Evolutionary conservation across 805 yeast genomes (phyloP).

Genomic region (Candida broadrunensis): DNA sequence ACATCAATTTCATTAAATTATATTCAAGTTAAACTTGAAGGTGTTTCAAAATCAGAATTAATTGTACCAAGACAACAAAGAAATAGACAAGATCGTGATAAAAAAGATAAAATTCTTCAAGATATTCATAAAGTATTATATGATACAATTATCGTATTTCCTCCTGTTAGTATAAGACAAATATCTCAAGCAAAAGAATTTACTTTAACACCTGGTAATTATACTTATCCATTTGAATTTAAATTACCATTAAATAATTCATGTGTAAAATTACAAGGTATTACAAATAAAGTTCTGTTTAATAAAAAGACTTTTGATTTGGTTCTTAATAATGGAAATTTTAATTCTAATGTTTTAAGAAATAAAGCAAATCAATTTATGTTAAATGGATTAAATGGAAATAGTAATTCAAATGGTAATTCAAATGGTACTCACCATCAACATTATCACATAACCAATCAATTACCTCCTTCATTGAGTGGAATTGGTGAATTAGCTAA

Average conservation of each 20-base stretch:
- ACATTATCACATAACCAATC: constrained; percentile 23
- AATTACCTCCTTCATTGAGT: constrained; percentile 33
- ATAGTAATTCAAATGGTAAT: not conserved
- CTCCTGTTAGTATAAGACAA: constrained; percentile 46
- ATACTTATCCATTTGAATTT: constrained; percentile 48
- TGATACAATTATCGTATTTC: constrained; percentile 49
- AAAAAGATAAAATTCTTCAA: constrained; percentile 16
- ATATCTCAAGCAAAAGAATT: constrained; percentile 43
- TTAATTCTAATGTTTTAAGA: constrained; percentile 12
- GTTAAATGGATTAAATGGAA: not conserved
- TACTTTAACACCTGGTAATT: constrained; percentile 49
- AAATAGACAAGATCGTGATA: constrained; percentile 13
- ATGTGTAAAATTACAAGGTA: constrained; percentile 35
- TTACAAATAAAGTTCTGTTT: constrained; percentile 31
- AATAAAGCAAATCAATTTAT: constrained; percentile 17
- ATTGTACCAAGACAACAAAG: constrained; percentile 18
- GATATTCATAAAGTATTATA: constrained; percentile 48
- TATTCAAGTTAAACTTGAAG: constrained; percentile 53
- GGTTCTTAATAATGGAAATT: constrained; percentile 32
- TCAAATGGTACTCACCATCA: not conserved
- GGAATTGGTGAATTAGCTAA: constrained; percentile 33
- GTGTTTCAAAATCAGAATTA: constrained; percentile 39
- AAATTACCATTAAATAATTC: constrained; percentile 40
- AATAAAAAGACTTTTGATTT: constrained; percentile 25
- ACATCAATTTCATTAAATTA: constrained; percentile 42